Base-by-base conservation (phyloP, 2,329 filamentous ascomycete species). In the Penicillium capsulatum region DNA sequence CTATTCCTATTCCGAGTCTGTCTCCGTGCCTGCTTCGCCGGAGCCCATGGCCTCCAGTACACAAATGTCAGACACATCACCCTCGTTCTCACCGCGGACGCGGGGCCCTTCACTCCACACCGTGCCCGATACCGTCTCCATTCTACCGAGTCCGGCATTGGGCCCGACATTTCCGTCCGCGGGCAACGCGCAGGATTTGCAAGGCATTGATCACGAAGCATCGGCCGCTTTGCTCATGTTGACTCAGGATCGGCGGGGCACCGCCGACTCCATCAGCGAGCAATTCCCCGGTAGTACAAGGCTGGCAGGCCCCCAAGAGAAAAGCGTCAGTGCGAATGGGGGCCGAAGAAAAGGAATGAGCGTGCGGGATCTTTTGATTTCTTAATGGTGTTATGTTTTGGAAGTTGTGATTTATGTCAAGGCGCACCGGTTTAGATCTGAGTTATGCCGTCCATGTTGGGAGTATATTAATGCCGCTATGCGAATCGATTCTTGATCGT, bases 151-250 rank as follows among this genome's bases (percentile, higher is more conserved):
- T 28, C 65, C 64, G 3, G 62, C 60, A 29, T 42, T 67, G 24
- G 58, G 55, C 1, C 63, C 62, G 3, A 48, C 55, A 2, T 52
- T 51, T 19, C 42, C 48, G 3, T 37, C 50, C 13, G 50, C 48
- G 36, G 44, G 45, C n/a, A 52, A 53, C 16, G 28, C 53, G 39
- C 57, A 45, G 17, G 50, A 54, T 15, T 34, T 55, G 11, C 52
- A 52, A 33, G 50, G 52, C 3, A 47, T 85, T 26, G 83, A 87
- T 47, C 83, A 89, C 45, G 87, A 92, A 61, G 90, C 88, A 1
- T 92, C 88, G 6, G 83, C 87, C 9, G 90, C 89, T 3, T 64
- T 95, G 52, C 66, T 95, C 61, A 94, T 95, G 89, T 70, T 96
- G 43, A 94, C 90, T 51, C 80, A 75, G 38, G 88, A 92, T 60